phyloP scores from a whole-genome alignment of 768 basidiomycete genomes.

The Tricholomella constricta region DNA sequence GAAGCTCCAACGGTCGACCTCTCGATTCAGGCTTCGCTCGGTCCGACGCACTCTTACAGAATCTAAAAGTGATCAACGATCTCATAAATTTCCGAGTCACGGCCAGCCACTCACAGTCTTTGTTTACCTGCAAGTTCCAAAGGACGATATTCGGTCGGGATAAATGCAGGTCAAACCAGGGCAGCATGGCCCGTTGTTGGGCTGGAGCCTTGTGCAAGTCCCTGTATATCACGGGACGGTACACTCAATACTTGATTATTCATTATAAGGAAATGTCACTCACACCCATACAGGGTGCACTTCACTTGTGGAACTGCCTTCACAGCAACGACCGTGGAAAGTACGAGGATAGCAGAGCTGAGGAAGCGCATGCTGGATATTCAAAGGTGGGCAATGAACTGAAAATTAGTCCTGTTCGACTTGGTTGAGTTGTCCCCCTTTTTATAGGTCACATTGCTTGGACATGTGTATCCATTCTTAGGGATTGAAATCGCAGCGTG shows the following conservation, averaged over 20 bases:
- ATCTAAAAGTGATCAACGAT: no score
- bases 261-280: not conserved
- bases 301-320: not conserved
- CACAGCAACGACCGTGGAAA: not conserved
- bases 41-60: no score
- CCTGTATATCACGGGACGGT: not conserved
- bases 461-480: no score
- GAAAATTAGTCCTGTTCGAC: not conserved
- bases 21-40: no score
- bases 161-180: not conserved
- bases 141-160: not conserved
- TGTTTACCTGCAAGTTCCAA: slow-evolving; percentile 2
- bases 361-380: not conserved
- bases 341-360: not conserved
- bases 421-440: no score
- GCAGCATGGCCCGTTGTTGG: slow-evolving; percentile 3
- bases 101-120: no score
- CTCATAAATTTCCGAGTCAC: no score
- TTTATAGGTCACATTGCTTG: no score
- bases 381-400: not conserved
- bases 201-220: slow-evolving; percentile 4
- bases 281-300: not conserved
- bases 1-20: no score
- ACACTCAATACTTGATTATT: not conserved
- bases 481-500: no score